Evolutionary conservation across 2,329 filamentous ascomycete species (phyloP).

Genomic region (Mycosphaerelloides madeirae): DNA sequence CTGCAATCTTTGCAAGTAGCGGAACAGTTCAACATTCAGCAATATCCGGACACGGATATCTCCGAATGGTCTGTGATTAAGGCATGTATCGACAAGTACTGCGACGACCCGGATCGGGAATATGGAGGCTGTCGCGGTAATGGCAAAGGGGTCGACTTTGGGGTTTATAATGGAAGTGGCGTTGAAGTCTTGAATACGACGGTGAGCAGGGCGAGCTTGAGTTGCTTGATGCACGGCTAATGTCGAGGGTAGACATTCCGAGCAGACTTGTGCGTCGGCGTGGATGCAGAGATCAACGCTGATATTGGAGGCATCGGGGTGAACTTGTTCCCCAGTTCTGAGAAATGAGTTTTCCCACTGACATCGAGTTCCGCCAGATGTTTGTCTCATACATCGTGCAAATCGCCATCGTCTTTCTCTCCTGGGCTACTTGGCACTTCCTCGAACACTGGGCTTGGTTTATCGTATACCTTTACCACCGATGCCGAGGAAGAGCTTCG

Average conservation of each 20-base stretch:
- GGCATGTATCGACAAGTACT: background rate
- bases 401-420: conserved; percentile 9
- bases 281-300: conserved; percentile 12
- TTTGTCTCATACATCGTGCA: conserved; percentile 18
- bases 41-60: background rate
- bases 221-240: background rate
- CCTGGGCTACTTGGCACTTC: conserved; percentile 13
- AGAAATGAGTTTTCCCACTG: background rate
- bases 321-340: conserved; percentile 1
- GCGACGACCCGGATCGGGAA: background rate
- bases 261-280: conserved; percentile 4
- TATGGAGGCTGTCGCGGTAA: background rate
- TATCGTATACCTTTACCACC: background rate
- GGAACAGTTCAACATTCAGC: background rate
- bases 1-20: background rate
- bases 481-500: background rate
- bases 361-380: conserved; percentile 3
- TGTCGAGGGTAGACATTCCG: background rate
- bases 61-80: background rate
- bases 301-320: conserved; percentile 11
- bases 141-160: background rate
- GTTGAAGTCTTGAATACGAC: too few species aligned
- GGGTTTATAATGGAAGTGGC: background rate
- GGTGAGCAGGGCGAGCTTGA: too few species aligned
- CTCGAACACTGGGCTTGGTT: conserved; percentile 10